Percentiles rank a stretch among this genome's conserved stretches.
phyloP scores from a whole-genome alignment of 305 asterid species.

The Salvia sclarea region DNA sequence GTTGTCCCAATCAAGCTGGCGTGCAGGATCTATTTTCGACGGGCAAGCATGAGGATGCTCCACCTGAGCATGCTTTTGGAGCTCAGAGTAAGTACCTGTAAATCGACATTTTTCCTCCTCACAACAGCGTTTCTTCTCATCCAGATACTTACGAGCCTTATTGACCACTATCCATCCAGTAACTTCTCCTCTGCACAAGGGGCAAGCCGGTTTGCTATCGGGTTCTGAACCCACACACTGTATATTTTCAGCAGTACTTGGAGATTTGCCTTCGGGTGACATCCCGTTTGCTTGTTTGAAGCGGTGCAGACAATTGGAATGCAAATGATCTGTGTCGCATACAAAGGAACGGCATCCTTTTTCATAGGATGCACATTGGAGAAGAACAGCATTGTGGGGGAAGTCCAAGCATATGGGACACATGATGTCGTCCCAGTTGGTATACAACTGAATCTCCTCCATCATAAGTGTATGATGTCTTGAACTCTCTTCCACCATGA shows the following conservation, averaged over 20 bases:
- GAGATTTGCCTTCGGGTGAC: slow-evolving; percentile 42
- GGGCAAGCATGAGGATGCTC: slow-evolving; percentile 82
- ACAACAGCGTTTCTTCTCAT: slow-evolving; percentile 66
- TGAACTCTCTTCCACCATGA: slow-evolving; percentile 37
- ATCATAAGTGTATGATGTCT: slow-evolving; percentile 26
- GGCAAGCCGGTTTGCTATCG: slow-evolving; percentile 57
- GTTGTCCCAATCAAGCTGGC: slow-evolving; percentile 87
- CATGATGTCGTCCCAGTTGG: slow-evolving; percentile 62
- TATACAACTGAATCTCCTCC: slow-evolving; percentile 59
- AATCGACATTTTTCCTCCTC: slow-evolving; percentile 68
- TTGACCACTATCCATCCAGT: slow-evolving; percentile 74
- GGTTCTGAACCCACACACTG: slow-evolving; percentile 33
- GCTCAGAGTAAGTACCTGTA: slow-evolving; percentile 65
- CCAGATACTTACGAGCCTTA: slow-evolving; percentile 60
- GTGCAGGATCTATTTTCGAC: slow-evolving; percentile 75
- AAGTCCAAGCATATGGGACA: slow-evolving; percentile 82
- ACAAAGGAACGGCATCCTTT: slow-evolving; percentile 81
- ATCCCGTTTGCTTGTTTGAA: slow-evolving; percentile 66
- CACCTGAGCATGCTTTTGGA: slow-evolving; percentile 61
- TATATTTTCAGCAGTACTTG: slow-evolving; percentile 36
- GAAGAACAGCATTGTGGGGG: slow-evolving; percentile 83
- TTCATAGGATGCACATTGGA: slow-evolving; percentile 68
- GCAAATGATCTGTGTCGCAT: slow-evolving; percentile 76
- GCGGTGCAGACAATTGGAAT: slow-evolving; percentile 74
- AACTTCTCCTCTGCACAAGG: slow-evolving; percentile 83